These are phyloP conservation scores for Candida michaelii DNA, from an alignment of 805 yeast species.

Conservation along the genomic window DNA sequence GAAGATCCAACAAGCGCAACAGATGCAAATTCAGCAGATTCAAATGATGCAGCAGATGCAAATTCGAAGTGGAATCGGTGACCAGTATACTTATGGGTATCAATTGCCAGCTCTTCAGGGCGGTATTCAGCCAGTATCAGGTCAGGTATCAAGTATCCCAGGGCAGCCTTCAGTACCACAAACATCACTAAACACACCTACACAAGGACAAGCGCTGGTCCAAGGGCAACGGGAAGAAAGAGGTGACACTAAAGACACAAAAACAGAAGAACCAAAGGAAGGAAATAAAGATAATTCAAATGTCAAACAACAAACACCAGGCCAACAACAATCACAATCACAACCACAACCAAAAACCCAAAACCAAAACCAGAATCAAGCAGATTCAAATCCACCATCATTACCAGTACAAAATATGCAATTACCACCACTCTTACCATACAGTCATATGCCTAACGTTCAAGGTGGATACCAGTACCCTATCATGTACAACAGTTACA, in stretches of 20 bases:
- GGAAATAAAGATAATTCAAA: not conserved
- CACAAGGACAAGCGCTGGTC: not conserved
- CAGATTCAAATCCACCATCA: not conserved
- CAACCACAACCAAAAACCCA: not conserved
- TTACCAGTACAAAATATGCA: not conserved
- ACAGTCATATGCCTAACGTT: not conserved
- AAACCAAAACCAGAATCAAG: not conserved
- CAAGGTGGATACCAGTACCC: conserved; percentile 5
- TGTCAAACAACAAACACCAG: not conserved
- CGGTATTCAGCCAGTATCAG: too few relatives aligned
- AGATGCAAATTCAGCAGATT: conserved; percentile 6
- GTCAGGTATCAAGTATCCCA: too few relatives aligned
- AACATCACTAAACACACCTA: too few relatives aligned
- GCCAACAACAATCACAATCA: not conserved
- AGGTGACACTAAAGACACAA: not conserved
- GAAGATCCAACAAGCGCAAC: conserved; percentile 6
- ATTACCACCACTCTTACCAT: not conserved
- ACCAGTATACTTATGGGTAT: not conserved
- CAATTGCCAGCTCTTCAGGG: not conserved
- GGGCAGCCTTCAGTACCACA: too few relatives aligned
- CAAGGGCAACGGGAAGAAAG: not conserved
- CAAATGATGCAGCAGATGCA: conserved; percentile 9
- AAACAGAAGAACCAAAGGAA: not conserved
- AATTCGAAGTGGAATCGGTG: not conserved
- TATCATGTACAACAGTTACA: not conserved